Percentiles rank a stretch among this genome's conserved stretches.
Evolutionary conservation across 495 filamentous ascomycete species (phyloP).

Genomic region (Penicillium arizonense): DNA sequence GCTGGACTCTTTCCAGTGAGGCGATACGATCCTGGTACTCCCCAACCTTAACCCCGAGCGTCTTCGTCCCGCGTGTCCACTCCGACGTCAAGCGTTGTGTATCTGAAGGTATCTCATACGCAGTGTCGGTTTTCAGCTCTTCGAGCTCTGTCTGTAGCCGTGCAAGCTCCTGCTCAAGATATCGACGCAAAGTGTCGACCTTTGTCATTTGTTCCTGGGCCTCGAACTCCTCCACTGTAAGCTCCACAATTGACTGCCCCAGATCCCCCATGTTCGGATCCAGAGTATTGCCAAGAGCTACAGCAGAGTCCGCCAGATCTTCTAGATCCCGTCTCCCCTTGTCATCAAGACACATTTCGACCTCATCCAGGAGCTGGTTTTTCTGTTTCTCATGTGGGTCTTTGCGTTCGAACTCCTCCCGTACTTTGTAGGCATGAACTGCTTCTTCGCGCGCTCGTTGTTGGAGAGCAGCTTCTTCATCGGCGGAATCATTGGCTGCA

Average conservation of each 20-base stretch:
- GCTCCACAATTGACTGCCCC: constrained; percentile 39
- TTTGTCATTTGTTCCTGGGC: constrained; percentile 42
- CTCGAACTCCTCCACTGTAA: constrained; percentile 42
- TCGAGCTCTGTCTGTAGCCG: constrained; percentile 36
- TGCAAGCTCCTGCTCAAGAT: constrained; percentile 40
- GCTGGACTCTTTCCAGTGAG: constrained; percentile 36
- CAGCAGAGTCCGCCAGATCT: constrained; percentile 39
- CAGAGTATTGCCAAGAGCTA: constrained; percentile 30
- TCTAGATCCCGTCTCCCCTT: constrained; percentile 31
- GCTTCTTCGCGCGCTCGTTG: constrained; percentile 42
- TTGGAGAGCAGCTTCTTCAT: constrained; percentile 66
- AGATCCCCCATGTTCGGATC: constrained; percentile 34
- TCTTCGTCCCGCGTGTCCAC: constrained; percentile 60
- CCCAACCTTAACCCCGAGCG: constrained; percentile 53
- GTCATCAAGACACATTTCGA: constrained; percentile 42
- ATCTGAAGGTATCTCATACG: constrained; percentile 48
- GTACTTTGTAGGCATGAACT: constrained; percentile 30
- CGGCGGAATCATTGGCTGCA: constrained; percentile 74
- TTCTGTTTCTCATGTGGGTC: constrained; percentile 32
- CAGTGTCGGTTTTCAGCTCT: constrained; percentile 39
- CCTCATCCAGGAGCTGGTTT: constrained; percentile 36
- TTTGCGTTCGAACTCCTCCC: constrained; percentile 27
- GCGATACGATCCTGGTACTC: constrained; percentile 55
- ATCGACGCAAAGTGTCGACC: constrained; percentile 56
- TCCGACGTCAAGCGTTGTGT: constrained; percentile 60